A percentile compares a stretch with the other conserved stretches of the same genome.
Evolutionary conservation across 345 rosid species (phyloP).

Genomic region (Ceriops tagal): DNA sequence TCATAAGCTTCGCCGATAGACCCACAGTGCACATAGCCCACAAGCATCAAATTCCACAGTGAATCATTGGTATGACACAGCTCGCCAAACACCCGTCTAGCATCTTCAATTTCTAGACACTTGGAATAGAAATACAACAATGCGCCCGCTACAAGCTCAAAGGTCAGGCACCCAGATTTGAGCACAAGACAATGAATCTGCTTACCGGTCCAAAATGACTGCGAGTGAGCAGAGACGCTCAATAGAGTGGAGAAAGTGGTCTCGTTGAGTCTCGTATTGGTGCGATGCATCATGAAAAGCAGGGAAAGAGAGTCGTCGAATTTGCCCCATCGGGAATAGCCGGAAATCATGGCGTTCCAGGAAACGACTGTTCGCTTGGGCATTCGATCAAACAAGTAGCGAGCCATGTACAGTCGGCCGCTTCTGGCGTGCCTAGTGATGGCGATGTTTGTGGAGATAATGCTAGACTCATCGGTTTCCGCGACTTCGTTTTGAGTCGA

Average conservation of each 20-base stretch:
- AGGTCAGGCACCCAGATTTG: slow-evolving; percentile 38
- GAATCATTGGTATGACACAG: slow-evolving; percentile 31
- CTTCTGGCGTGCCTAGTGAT: slow-evolving; percentile 8
- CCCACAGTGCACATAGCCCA: slow-evolving; percentile 43
- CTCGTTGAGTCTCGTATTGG: slow-evolving; percentile 29
- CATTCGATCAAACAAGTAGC: slow-evolving; percentile 51
- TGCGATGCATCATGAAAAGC: slow-evolving; percentile 34
- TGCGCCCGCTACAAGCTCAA: slow-evolving; percentile 45
- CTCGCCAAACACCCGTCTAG: slow-evolving; percentile 36
- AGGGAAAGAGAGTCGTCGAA: slow-evolving; percentile 33
- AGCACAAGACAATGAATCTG: slow-evolving; percentile 39
- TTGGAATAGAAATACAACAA: slow-evolving; percentile 42
- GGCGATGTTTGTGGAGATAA: slow-evolving; percentile 31
- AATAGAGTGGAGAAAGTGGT: slow-evolving; percentile 34
- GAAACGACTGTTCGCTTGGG: slow-evolving; percentile 40
- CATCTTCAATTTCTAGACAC: slow-evolving; percentile 33
- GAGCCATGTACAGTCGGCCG: slow-evolving; percentile 36
- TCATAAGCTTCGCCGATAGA: slow-evolving; percentile 40
- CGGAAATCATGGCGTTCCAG: slow-evolving; percentile 49
- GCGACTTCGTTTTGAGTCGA: slow-evolving; percentile 4
- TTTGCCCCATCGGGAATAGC: slow-evolving; percentile 39
- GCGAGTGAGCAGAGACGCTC: slow-evolving; percentile 34
- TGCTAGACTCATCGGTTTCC: background rate
- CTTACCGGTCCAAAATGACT: slow-evolving; percentile 28
- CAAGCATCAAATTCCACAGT: slow-evolving; percentile 47